Evolutionary conservation across 2,329 filamentous ascomycete species (phyloP).

Genomic region (Alternaria gaisen): DNA sequence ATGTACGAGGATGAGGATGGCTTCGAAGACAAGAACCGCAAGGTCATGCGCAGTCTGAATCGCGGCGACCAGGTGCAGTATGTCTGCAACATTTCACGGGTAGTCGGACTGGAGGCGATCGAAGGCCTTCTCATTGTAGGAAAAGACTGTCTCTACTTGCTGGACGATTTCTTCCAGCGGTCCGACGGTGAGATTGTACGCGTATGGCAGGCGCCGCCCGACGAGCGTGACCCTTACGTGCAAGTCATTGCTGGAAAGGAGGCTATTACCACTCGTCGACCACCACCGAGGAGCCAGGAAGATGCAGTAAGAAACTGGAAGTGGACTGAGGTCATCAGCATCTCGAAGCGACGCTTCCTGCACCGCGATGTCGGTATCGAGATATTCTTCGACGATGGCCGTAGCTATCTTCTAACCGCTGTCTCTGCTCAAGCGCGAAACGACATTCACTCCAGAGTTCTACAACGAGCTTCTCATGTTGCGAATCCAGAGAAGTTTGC

Average conservation of each 20-base stretch:
- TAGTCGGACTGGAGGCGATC: slow-evolving; percentile 90
- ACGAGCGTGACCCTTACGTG: slow-evolving; percentile 94
- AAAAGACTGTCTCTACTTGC: slow-evolving; percentile 89
- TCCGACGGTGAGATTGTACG: slow-evolving; percentile 96
- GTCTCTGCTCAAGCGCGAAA: slow-evolving; percentile 78
- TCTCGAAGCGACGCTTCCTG: slow-evolving; percentile 93
- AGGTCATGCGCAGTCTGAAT: slow-evolving; percentile 93
- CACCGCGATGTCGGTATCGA: slow-evolving; percentile 97
- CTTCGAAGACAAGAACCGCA: slow-evolving; percentile 97
- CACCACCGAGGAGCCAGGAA: slow-evolving; percentile 43
- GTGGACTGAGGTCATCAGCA: slow-evolving; percentile 92
- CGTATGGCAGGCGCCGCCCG: slow-evolving; percentile 88
- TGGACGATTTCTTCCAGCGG: slow-evolving; percentile 96
- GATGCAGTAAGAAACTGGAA: slow-evolving; percentile 92
- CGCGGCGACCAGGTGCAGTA: slow-evolving; percentile 91
- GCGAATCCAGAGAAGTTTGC: slow-evolving; percentile 72
- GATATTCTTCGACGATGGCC: slow-evolving; percentile 95
- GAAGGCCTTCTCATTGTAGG: slow-evolving; percentile 94
- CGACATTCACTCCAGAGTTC: slow-evolving; percentile 79
- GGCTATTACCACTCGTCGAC: slow-evolving; percentile 60
- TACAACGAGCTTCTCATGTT: slow-evolving; percentile 81
- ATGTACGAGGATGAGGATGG: slow-evolving; percentile 84
- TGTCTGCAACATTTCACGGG: slow-evolving; percentile 93
- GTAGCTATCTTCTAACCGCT: slow-evolving; percentile 90
- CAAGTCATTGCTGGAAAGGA: slow-evolving; percentile 88